Base-by-base conservation (phyloP, 306 rosid genomes). In the Quercus aquifolioides region DNA sequence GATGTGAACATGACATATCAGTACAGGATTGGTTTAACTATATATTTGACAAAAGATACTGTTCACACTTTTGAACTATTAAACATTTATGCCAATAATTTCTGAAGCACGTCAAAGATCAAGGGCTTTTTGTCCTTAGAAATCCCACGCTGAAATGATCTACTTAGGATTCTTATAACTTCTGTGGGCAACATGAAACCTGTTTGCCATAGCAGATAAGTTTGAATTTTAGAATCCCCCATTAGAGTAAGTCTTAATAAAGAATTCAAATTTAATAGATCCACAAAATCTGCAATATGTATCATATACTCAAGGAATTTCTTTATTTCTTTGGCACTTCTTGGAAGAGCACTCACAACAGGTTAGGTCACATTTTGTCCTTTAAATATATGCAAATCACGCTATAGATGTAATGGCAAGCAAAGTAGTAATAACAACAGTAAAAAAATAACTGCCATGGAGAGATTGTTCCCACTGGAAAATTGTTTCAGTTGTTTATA, bases 341-440 rank as follows among this genome's bases (percentile, higher is more conserved):
- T 77, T 74, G 74, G 55, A 69, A 59, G 15, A 80, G 25, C 18
- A 71, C 71, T 69, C 21, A 67, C 6, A 71, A 63, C 65, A 74
- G 26, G 55, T 14, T 12, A 12, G 30, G 13, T 77, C 15, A 62
- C 57, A 31, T 28, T 59, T 25, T 20, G 20, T 21, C 30, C 20
- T 55, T 85, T 14, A 28, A 49, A 43, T 55, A 30, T 73, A 23
- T 43, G 74, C 13, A 26, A 52, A 69, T 35, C 25, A 14, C 6
- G 35, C 13, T 51, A 67, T 1, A 26, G 13, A 58, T 59, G 51
- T 55, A 76, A 49, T 28, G 81, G 25, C 41, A 74, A 28, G 31
- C 1, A 56, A 55, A 9, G 31, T 25, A 64, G n/a, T 71, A 14
- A 52, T 38, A 54, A 49, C 23, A 56, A 75, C 6, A 79, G 19